Evolutionary conservation across 306 rosid species (phyloP).

Genomic region (Malus sylvestris): DNA sequence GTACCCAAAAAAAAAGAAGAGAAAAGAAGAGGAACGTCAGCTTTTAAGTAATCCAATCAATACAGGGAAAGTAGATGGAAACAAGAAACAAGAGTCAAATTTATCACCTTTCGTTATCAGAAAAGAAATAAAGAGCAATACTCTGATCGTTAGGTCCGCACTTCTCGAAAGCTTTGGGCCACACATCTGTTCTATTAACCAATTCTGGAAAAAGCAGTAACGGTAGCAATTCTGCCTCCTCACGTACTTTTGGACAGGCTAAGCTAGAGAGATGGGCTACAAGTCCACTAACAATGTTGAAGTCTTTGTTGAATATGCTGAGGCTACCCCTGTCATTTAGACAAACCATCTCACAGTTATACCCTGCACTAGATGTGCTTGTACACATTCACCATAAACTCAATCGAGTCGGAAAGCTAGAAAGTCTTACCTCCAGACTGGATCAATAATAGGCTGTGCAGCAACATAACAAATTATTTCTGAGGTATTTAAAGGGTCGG

Average conservation of each 20-base stretch:
- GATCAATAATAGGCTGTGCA: conserved; percentile 56
- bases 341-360: conserved; percentile 11
- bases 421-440: conserved; percentile 58
- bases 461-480: conserved; percentile 5
- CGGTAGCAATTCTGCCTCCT: conserved; percentile 42
- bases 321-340: conserved; percentile 59
- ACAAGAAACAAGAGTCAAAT: not conserved
- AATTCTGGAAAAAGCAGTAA: conserved; percentile 35
- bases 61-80: not conserved
- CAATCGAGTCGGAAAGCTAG: conserved; percentile 1
- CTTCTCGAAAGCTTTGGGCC: conserved; percentile 61
- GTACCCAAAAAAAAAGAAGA: not conserved
- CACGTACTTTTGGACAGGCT: conserved; percentile 47
- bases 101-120: conserved; percentile 48
- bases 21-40: not conserved
- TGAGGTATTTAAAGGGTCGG: not conserved
- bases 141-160: conserved; percentile 40
- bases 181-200: conserved; percentile 37
- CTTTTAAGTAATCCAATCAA: not conserved
- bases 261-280: conserved; percentile 62
- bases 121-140: conserved; percentile 73
- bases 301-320: conserved; percentile 20
- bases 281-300: conserved; percentile 26
- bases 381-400: conserved; percentile 11
- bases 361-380: conserved; percentile 4